Evolutionary conservation across 2,329 filamentous ascomycete genomes (phyloP).

Genomic region (Pestalotiopsis sp.): DNA sequence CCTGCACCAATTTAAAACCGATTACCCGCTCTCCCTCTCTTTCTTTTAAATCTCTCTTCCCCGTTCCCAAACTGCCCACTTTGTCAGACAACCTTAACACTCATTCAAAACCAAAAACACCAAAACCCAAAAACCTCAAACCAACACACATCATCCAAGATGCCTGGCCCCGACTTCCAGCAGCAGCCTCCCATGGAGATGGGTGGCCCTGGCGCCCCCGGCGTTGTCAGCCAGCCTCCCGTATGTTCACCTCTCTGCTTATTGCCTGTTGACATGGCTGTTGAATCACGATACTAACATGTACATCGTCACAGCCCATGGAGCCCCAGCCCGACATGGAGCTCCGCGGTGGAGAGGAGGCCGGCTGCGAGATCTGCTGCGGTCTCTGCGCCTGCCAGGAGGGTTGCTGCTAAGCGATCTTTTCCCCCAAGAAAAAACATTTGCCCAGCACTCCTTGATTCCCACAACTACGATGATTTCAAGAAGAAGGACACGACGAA

Average conservation of each 20-base stretch:
- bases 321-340: constrained; percentile 45
- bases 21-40: background rate
- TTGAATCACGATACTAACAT: constrained; percentile 4
- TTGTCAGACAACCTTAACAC: background rate
- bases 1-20: background rate
- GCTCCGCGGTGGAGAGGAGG: constrained; percentile 47
- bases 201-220: constrained; percentile 29
- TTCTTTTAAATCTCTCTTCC: background rate
- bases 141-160: constrained; percentile 26
- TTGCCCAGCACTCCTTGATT: background rate
- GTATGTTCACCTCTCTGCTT: constrained; percentile 29
- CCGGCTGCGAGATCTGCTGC: constrained; percentile 47
- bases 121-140: background rate
- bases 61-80: background rate
- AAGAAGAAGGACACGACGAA: background rate
- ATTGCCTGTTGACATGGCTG: background rate
- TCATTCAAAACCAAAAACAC: background rate
- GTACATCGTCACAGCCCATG: background rate
- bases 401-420: constrained; percentile 38
- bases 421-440: background rate
- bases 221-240: constrained; percentile 43
- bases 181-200: constrained; percentile 46
- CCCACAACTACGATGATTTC: background rate
- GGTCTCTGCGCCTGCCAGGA: constrained; percentile 47
- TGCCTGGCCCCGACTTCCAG: constrained; percentile 42